Evolutionary conservation across 1,284 basidiomycete genomes (phyloP), one percentile per base, ranked within the genome.

Genomic region (Chondrostereum purpureum): DNA sequence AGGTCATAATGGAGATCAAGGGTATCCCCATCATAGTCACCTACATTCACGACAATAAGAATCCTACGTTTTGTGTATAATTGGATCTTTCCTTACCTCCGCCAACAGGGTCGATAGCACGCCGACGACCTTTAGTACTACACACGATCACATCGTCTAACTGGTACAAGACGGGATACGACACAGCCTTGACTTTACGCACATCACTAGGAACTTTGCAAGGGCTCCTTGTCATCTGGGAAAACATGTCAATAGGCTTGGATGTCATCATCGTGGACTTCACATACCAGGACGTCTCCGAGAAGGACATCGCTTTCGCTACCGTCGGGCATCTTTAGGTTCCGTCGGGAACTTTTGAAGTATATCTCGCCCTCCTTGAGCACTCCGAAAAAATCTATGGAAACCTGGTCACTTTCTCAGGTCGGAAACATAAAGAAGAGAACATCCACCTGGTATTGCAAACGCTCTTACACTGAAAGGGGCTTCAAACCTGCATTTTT

Each of bases 11-110:
- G 68, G 0, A 63, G 65, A 21, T 61, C 53, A 20, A 66, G 60
- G 1, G 58, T 64, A 48, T 73, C 71, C 2, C 72, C 72, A 48
- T 73, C 72, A 48, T 71, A 74, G 44, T 74, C 71, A 18, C 70
- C 69, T 70, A 42, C 12, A 21, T 8, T 34, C 33, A 44, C 23
- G n/a, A 13, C 17, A 21, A n/a, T 39, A 16, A 16, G 18, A 12
- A 4, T n/a, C 16, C n/a, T n/a, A n/a, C n/a, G n/a, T n/a, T n/a
- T n/a, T n/a, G n/a, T 17, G 24, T 21, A 12, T 12, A 17, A 39
- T 24, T 18, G 16, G 5, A 5, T 8, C 13, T 8, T 14, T 18
- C 42, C 60, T 43, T 47, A 67, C 69, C 70, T 23, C 69, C 68
- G 13, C 61, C 70, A 1, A 72, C 64, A 43, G 66, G 57, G 42